A percentile compares a stretch with the other conserved stretches of the same genome.
phyloP scores from a whole-genome alignment of 352 stramenopile genomes.

The Phytophthora hibernalis region DNA sequence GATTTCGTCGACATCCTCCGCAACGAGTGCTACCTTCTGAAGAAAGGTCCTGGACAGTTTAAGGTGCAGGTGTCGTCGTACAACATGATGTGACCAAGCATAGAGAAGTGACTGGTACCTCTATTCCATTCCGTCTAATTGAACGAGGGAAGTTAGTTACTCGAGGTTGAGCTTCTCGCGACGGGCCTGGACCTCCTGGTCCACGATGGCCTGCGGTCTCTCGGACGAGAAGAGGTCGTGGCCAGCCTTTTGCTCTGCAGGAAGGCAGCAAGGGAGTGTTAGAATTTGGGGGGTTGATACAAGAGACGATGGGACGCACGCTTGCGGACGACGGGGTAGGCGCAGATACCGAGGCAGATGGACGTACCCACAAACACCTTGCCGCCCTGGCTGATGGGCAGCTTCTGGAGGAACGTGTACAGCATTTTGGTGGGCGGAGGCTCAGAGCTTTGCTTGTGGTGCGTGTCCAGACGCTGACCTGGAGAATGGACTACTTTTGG shows the following conservation, averaged over 20 bases:
- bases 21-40: slow-evolving; percentile 87
- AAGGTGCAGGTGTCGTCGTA: slow-evolving; percentile 77
- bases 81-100: slow-evolving; percentile 37
- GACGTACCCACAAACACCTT: slow-evolving; percentile 79
- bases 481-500: background rate
- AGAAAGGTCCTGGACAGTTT: slow-evolving; percentile 83
- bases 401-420: slow-evolving; percentile 66
- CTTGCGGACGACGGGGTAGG: slow-evolving; percentile 62
- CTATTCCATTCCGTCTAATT: slow-evolving; percentile 33
- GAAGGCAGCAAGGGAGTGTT: slow-evolving; percentile 8
- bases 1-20: slow-evolving; percentile 90
- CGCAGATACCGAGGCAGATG: slow-evolving; percentile 75
- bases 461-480: slow-evolving; percentile 12
- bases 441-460: slow-evolving; percentile 21
- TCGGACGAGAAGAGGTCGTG: slow-evolving; percentile 90
- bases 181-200: slow-evolving; percentile 71
- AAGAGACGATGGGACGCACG: slow-evolving; percentile 48
- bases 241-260: slow-evolving; percentile 74
- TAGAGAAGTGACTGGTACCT: slow-evolving; percentile 11
- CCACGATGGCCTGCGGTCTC: slow-evolving; percentile 80
- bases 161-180: slow-evolving; percentile 73
- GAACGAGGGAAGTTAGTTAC: no score
- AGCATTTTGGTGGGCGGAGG: slow-evolving; percentile 46
- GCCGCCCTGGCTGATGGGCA: slow-evolving; percentile 69
- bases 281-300: background rate